Evolutionary conservation across 106 monocot species (phyloP).

Genomic region (Dendrobium catenatum): DNA sequence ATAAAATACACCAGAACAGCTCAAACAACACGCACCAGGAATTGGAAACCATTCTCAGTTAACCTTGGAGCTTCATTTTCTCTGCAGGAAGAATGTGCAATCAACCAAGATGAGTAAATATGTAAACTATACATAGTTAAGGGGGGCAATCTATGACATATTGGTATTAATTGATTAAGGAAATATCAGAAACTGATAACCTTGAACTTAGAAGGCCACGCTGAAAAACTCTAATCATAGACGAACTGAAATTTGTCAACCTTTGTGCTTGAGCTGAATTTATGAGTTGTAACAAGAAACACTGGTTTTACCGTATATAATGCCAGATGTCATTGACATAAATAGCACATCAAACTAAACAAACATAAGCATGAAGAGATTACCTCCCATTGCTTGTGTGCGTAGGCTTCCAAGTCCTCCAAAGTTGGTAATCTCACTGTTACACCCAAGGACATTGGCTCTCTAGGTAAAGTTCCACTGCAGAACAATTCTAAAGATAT

Average conservation of each 20-base stretch:
- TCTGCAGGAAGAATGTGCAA: conserved; percentile 31
- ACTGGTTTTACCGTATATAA: conserved; percentile 29
- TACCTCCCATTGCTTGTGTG: conserved; percentile 93
- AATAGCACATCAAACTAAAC: not conserved
- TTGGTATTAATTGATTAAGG: not conserved
- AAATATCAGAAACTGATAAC: conserved; percentile 18
- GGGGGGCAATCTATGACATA: not conserved
- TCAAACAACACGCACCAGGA: conserved; percentile 53
- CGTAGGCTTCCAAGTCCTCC: conserved; percentile 82
- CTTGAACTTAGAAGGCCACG: conserved; percentile 92
- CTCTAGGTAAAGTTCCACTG: conserved; percentile 85
- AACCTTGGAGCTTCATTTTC: conserved; percentile 87
- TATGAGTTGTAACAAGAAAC: conserved; percentile 93
- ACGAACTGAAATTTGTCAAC: conserved; percentile 67
- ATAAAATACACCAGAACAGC: conserved; percentile 1
- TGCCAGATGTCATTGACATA: conserved; percentile 1
- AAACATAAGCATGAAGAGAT: conserved; percentile 6
- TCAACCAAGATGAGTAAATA: not conserved
- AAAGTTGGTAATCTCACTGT: conserved; percentile 68
- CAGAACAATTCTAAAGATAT: conserved; percentile 1
- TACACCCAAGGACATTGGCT: conserved; percentile 61
- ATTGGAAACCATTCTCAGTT: conserved; percentile 95
- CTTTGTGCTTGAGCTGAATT: conserved; percentile 79
- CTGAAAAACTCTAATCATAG: conserved; percentile 94
- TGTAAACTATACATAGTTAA: not conserved